Conservation (phyloP, 1,284 basidiomycete species). For the Puccinia brachypodii region DNA sequence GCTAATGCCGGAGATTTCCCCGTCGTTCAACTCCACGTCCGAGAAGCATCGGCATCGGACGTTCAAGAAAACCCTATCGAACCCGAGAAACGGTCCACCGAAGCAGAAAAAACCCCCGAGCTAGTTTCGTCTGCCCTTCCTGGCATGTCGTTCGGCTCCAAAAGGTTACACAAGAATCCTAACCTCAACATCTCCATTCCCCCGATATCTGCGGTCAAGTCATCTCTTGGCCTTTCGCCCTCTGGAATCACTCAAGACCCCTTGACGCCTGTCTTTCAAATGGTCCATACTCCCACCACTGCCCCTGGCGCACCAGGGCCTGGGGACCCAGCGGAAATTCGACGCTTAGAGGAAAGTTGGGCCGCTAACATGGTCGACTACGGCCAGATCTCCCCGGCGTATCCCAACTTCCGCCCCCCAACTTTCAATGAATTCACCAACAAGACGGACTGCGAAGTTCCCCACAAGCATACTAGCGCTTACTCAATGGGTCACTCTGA, state of each 20-base stretch:
- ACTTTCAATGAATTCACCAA: slow-evolving; percentile 5
- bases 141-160: neutral
- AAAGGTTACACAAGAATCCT: slow-evolving; percentile 37
- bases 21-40: slow-evolving; percentile 17
- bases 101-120: neutral
- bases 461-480: neutral
- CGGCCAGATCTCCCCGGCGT: slow-evolving; percentile 36
- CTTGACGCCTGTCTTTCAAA: slow-evolving; percentile 38
- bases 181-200: slow-evolving; percentile 45
- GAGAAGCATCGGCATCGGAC: slow-evolving; percentile 29
- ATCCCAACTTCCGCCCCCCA: slow-evolving; percentile 36
- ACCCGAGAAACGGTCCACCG: neutral
- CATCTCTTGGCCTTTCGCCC: slow-evolving; percentile 9
- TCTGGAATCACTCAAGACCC: slow-evolving; percentile 17
- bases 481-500: neutral
- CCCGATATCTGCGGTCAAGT: slow-evolving; percentile 1
- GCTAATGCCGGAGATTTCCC: neutral
- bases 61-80: neutral
- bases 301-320: slow-evolving; percentile 42
- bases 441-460: neutral
- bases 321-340: slow-evolving; percentile 30
- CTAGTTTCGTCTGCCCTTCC: neutral
- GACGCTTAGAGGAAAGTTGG: slow-evolving; percentile 41
- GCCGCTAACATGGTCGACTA: slow-evolving; percentile 26
- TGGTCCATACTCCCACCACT: slow-evolving; percentile 37